Evolutionary conservation across 1,284 basidiomycete species (phyloP).

Genomic region (Irpex lacteus): DNA sequence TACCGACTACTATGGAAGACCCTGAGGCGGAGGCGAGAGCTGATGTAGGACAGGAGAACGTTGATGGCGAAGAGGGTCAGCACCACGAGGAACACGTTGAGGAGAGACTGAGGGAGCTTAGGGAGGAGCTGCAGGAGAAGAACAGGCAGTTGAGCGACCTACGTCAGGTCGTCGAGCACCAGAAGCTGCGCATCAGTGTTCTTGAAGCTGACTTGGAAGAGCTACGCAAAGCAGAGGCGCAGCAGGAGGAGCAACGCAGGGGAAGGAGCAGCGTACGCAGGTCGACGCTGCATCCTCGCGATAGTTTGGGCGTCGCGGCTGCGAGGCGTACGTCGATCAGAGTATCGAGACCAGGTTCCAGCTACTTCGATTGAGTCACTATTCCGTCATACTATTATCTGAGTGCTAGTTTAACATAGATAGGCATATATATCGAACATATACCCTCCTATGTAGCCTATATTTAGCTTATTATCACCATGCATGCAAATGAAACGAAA

Average conservation of each 20-base stretch:
- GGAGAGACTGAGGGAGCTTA: conserved; percentile 5
- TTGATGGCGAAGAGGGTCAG: background rate
- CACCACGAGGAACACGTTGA: conserved; percentile 4
- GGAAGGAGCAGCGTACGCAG: conserved; percentile 15
- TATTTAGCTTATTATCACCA: background rate
- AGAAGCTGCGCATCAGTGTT: conserved; percentile 16
- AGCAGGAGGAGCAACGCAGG: conserved; percentile 7
- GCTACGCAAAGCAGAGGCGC: conserved; percentile 6
- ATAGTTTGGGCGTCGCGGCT: conserved; percentile 12
- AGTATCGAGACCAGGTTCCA: conserved; percentile 8
- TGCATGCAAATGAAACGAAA: background rate
- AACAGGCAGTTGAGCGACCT: conserved; percentile 9
- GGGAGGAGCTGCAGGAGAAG: conserved; percentile 14
- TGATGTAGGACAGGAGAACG: background rate
- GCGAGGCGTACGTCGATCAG: conserved; percentile 10
- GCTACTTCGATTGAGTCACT: conserved; percentile 2
- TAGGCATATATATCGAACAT: background rate
- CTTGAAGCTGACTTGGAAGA: conserved; percentile 14
- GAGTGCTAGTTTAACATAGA: background rate
- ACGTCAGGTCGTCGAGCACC: conserved; percentile 16
- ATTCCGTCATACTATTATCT: background rate
- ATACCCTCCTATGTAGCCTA: background rate
- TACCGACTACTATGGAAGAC: conserved; percentile 10
- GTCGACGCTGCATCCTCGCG: conserved; percentile 10
- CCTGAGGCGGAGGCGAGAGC: conserved; percentile 12